Base-by-base conservation (phyloP, 1,284 basidiomycete species). In the Meira miltonrushii region DNA sequence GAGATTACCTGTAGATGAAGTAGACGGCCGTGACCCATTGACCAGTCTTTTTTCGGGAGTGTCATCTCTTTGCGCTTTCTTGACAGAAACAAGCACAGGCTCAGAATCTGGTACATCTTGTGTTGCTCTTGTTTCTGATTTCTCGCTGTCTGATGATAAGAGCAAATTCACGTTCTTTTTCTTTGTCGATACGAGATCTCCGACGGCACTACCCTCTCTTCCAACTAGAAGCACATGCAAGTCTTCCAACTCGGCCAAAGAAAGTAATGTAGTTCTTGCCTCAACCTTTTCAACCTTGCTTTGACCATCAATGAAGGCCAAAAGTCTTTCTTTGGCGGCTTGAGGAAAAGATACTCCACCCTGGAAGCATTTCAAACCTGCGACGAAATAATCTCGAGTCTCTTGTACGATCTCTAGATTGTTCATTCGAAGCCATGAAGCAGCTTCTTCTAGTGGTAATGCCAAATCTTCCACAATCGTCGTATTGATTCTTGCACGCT, bases 381-480 rank as follows among this genome's bases (percentile, higher is more conserved):
- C 66, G 25, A 67, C 59, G 33, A 78, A 60, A 55, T 72, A 77
- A 5, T 64, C 65, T 43, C 61, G 64, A 3, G 75, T 70, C 50
- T 75, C 69, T 41, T 67, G 60, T 13, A 78, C 63, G 19, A 77
- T 69, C 53, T 74, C 74, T n/a, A 61, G 58, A n/a, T 78, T 68
- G 57, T 77, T 78, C 60, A 78, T 70, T 38, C 75, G 74, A 15
- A 78, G 67, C 73, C 72, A 78, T 48, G 59, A 62, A 17, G 65
- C 64, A 1, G 73, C 73, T 41, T 57, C 55, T 48, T 76, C 68
- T 52, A 77, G 50, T 0, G 75, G 75, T 19, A 66, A 21, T 1
- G 73, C 56, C 1, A 77, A 65, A 21, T 62, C 60, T 25, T 37
- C 17, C 11, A 53, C 21, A 5, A 53, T 39, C 6, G 19, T 39